Evolutionary conservation across 2,329 filamentous ascomycete genomes (phyloP), one percentile per base, ranked within the genome.

Genomic region (Aspergillus pseudoglaucus): DNA sequence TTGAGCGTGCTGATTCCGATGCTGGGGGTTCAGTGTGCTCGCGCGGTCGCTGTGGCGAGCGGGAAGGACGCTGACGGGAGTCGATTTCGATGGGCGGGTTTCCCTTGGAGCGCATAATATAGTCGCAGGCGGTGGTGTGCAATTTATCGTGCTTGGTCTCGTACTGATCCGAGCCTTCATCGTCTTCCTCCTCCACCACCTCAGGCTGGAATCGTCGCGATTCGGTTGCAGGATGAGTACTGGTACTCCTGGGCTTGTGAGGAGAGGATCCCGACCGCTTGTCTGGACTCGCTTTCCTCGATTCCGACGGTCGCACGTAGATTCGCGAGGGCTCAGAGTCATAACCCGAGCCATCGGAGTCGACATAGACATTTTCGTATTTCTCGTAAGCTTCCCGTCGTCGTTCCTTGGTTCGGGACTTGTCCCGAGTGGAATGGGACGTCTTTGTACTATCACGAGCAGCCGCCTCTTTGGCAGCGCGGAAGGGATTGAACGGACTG

Each of bases 391-490:
- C 56, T 45, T 73, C 70, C 47, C 64, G 66, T 47, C 59, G 66
- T 45, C 70, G 67, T 55, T 74, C 71, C 53, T 66, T 71, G 51
- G 70, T 71, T 46, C 68, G 66, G 51, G 55, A 57, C 58, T 70
- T 74, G 45, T 61, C 66, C 30, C 62, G 64, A 49, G 64, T 62
- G 43, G 62, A 56, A 50, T 64, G 63, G 22, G 55, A 57, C 6
- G 62, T 55, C 48, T 64, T 68, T 17, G 54, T 47, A 27, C 46
- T 57, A 8, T 68, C 65, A 43, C 66, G 66, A 39, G 25, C 25
- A 46, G 53, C 46, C 17, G 51, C 52, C 35, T 71, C 67, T 48
- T 64, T 70, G 25, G 57, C 55, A n/a, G 57, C 53, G 30, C 52
- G 62, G 45, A 51, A 47, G 27, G 51, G 50, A 40, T 57, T 61